phyloP scores from a whole-genome alignment of 345 rosid species.

The Gossypium anomalum region DNA sequence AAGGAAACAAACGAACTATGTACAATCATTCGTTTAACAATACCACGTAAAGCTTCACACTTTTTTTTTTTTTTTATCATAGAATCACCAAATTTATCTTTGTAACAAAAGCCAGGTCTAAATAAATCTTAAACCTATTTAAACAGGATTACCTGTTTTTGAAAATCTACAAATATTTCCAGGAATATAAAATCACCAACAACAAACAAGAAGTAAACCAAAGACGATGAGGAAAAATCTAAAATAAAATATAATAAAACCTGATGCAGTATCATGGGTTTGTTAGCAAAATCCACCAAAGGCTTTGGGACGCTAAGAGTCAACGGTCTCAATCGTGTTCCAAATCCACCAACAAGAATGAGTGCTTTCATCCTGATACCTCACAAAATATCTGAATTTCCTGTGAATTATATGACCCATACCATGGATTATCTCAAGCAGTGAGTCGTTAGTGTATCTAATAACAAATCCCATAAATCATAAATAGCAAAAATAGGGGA shows the following conservation, averaged over 20 bases:
- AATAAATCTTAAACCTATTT: neutral
- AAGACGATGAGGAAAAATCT: neutral
- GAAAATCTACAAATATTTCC: neutral
- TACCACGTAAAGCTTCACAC: neutral
- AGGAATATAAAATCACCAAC: neutral
- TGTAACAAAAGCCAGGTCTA: neutral
- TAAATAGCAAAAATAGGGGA: neutral
- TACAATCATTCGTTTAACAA: neutral
- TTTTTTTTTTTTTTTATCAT: neutral
- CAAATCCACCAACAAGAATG: slow-evolving; percentile 81
- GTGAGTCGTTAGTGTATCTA: neutral
- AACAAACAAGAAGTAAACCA: too few species aligned
- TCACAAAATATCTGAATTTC: slow-evolving; percentile 15
- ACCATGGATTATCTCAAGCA: neutral
- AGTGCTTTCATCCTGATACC: slow-evolving; percentile 59
- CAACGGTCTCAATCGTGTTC: slow-evolving; percentile 73
- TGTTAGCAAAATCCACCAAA: slow-evolving; percentile 76
- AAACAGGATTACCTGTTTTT: neutral
- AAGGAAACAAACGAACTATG: neutral
- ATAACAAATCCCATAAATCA: neutral
- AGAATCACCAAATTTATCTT: neutral
- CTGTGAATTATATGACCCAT: slow-evolving; percentile 11
- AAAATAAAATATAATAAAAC: slow-evolving; percentile 18
- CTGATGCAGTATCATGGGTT: slow-evolving; percentile 85
- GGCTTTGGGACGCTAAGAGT: slow-evolving; percentile 79